A percentile compares a stretch with the other conserved stretches of the same genome.
These are phyloP conservation scores for Pyrenochaeta sp. DNA, from an alignment of 2,329 filamentous ascomycete species.

Conservation along the genomic window DNA sequence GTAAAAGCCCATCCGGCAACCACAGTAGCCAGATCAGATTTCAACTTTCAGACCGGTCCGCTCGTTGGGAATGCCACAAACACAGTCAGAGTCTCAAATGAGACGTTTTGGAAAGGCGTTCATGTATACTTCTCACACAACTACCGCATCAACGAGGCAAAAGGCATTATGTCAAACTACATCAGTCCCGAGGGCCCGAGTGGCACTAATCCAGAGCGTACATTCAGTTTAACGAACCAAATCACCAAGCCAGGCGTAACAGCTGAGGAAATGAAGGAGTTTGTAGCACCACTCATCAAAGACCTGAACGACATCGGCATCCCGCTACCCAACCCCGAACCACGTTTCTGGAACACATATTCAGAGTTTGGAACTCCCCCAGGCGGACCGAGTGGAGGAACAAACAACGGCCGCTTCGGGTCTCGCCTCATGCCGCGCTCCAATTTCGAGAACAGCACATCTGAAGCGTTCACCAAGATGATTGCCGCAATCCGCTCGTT, in stretches of 20 bases:
- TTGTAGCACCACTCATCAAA: slow-evolving; percentile 29
- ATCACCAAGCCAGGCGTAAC: slow-evolving; percentile 28
- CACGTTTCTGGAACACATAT: slow-evolving; percentile 26
- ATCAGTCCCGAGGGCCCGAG: slow-evolving; percentile 19
- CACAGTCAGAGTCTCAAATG: slow-evolving; percentile 19
- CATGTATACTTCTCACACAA: slow-evolving; percentile 30
- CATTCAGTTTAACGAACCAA: slow-evolving; percentile 23
- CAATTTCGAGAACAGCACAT: slow-evolving; percentile 29
- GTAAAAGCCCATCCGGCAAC: slow-evolving; percentile 36
- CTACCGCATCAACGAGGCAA: slow-evolving; percentile 29
- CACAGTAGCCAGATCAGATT: slow-evolving; percentile 33
- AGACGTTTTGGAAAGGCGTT: slow-evolving; percentile 38
- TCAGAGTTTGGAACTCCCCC: slow-evolving; percentile 23
- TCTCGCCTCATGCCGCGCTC: slow-evolving; percentile 43
- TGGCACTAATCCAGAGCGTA: slow-evolving; percentile 7
- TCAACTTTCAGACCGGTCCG: slow-evolving; percentile 33
- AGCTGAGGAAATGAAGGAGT: slow-evolving; percentile 17
- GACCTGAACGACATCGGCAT: slow-evolving; percentile 27
- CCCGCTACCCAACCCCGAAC: slow-evolving; percentile 20
- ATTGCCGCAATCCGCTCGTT: slow-evolving; percentile 31
- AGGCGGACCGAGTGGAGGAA: slow-evolving; percentile 26
- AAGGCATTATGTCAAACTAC: slow-evolving; percentile 35
- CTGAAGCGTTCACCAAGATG: slow-evolving; percentile 17
- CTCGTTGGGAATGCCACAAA: slow-evolving; percentile 23
- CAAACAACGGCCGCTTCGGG: slow-evolving; percentile 26